These are phyloP conservation scores for Trametes polyzona DNA, from an alignment of 1,284 basidiomycete species.

Conservation along the genomic window DNA sequence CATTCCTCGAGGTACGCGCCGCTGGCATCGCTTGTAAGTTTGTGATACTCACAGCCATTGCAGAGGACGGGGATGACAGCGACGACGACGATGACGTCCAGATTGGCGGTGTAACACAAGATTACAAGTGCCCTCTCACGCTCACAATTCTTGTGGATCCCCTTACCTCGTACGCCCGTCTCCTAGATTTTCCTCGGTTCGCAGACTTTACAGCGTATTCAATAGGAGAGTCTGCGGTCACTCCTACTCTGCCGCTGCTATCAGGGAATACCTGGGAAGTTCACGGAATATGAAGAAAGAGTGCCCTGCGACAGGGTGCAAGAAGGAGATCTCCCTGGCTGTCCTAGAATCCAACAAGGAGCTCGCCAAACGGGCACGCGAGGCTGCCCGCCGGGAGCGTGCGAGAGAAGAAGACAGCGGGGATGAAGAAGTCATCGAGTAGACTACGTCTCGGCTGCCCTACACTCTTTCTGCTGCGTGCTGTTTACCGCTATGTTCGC, in stretches of 20 bases:
- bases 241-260: conserved; percentile 69
- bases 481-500: background rate
- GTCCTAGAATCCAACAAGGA: conserved; percentile 59
- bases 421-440: conserved; percentile 70
- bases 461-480: background rate
- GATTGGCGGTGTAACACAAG: conserved; percentile 81
- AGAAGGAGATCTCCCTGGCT: conserved; percentile 52
- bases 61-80: conserved; percentile 76
- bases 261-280: conserved; percentile 54
- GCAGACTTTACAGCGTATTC: background rate
- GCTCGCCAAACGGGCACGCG: conserved; percentile 64
- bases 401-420: conserved; percentile 52
- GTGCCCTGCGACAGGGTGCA: conserved; percentile 76
- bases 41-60: conserved; percentile 7
- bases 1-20: conserved; percentile 62
- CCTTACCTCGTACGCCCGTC: conserved; percentile 66
- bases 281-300: conserved; percentile 41
- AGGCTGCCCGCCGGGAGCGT: conserved; percentile 52
- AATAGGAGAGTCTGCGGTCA: conserved; percentile 67
- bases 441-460: conserved; percentile 14
- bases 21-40: background rate
- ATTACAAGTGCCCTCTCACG: conserved; percentile 81
- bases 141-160: conserved; percentile 68
- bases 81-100: conserved; percentile 83
- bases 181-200: background rate